phyloP scores from a whole-genome alignment of 75 land plant species.

The Chamaecyparis obtusa region DNA sequence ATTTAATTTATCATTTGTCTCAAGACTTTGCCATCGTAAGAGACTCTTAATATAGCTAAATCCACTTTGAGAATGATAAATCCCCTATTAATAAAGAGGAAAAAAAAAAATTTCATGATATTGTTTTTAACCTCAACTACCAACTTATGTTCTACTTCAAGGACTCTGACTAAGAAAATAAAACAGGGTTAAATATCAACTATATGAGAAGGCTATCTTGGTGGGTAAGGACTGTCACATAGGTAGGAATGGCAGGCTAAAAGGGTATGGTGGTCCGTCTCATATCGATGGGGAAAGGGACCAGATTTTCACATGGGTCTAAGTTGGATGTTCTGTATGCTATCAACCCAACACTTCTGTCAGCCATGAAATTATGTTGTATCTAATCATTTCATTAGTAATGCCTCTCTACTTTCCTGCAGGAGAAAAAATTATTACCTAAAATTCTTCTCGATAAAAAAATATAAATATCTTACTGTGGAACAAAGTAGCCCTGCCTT shows the following conservation, averaged over 20 bases:
- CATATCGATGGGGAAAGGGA: not conserved
- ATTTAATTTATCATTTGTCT: no score
- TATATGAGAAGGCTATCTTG: not conserved
- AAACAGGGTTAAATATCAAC: no score
- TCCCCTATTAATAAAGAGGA: no score
- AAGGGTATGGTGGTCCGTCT: not conserved
- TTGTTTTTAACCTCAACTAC: no score
- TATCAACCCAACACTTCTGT: not conserved
- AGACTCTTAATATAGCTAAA: no score
- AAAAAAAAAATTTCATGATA: no score
- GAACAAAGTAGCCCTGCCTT: not conserved
- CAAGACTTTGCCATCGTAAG: no score
- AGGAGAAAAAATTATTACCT: not conserved
- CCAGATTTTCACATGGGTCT: not conserved
- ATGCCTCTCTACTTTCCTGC: not conserved
- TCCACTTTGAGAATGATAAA: no score
- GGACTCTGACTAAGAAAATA: no score
- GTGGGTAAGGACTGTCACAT: not conserved
- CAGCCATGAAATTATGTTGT: not conserved
- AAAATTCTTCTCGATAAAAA: no score
- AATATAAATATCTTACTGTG: not conserved
- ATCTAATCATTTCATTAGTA: not conserved
- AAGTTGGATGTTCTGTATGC: not conserved
- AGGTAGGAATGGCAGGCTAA: not conserved
- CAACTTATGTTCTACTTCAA: no score